A percentile compares a stretch with the other conserved stretches of the same genome.
These are phyloP conservation scores for Luffa acutangula DNA, from an alignment of 306 rosid genomes.

Conservation along the genomic window DNA sequence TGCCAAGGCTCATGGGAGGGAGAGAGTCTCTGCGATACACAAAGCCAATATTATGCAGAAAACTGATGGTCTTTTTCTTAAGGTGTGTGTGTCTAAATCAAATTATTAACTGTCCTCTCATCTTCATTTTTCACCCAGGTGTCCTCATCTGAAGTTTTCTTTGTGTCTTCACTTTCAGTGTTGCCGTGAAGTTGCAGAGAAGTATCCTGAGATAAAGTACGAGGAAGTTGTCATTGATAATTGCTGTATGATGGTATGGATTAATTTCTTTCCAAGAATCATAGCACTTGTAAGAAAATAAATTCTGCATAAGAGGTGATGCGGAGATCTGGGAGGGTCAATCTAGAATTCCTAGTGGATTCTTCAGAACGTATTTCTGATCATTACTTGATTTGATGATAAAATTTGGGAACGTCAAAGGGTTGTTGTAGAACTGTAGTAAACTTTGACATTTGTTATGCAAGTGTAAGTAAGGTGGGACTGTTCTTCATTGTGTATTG, in stretches of 20 bases:
- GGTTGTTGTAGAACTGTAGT: not conserved
- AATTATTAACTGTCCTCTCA: not conserved
- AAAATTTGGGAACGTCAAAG: not conserved
- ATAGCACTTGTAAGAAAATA: not conserved
- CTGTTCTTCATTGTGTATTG: constrained; percentile 5
- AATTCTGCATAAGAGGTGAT: not conserved
- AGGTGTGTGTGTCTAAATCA: constrained; percentile 21
- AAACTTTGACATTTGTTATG: not conserved
- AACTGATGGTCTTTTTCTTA: constrained; percentile 93
- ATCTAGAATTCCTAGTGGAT: not conserved
- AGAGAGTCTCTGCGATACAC: constrained; percentile 96
- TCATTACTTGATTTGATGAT: not conserved
- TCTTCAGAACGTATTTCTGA: not conserved
- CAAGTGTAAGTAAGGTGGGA: not conserved
- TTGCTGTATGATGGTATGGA: constrained; percentile 95
- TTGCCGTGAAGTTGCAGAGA: constrained; percentile 97
- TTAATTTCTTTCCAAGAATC: not conserved
- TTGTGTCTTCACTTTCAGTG: constrained; percentile 43
- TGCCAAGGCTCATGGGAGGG: constrained; percentile 88
- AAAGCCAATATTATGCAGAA: constrained; percentile 99
- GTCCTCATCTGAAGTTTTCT: constrained; percentile 5
- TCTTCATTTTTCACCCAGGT: not conserved
- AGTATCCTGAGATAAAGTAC: constrained; percentile 82
- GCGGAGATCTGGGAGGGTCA: not conserved
- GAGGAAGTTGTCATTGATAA: constrained; percentile 99